Conservation (phyloP, 1,284 basidiomycete species). For the Wallemia hederae region DNA sequence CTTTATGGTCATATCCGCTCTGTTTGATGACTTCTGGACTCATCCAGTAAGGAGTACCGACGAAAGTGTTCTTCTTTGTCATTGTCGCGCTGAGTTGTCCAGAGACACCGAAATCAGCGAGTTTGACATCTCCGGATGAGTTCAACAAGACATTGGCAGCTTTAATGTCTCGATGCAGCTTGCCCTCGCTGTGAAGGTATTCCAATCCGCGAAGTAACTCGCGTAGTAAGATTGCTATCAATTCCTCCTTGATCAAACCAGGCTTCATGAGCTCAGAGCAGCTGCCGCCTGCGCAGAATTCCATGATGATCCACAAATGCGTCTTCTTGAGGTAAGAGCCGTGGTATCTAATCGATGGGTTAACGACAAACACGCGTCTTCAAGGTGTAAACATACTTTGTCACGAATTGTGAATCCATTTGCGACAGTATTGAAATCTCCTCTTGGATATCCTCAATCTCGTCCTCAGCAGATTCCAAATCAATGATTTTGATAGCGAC, state of each 20-base stretch:
- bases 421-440: constrained; percentile 98
- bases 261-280: constrained; percentile 54
- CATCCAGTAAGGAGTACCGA: constrained; percentile 97
- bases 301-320: constrained; percentile 97
- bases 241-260: constrained; percentile 85
- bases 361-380: background rate
- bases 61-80: constrained; percentile 71
- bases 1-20: constrained; percentile 93
- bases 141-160: constrained; percentile 86
- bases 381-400: constrained; percentile 32
- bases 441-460: constrained; percentile 97
- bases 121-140: constrained; percentile 80
- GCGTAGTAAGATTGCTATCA: constrained; percentile 84
- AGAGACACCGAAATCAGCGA: constrained; percentile 95
- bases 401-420: constrained; percentile 79
- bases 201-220: constrained; percentile 77
- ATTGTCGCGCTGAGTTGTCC: constrained; percentile 40
- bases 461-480: constrained; percentile 91
- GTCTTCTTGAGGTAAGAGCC: constrained; percentile 84
- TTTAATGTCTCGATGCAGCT: constrained; percentile 95
- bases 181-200: constrained; percentile 83
- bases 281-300: constrained; percentile 34
- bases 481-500: constrained; percentile 98
- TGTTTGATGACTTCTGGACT: constrained; percentile 98
- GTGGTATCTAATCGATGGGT: constrained; percentile 35